Evolutionary conservation across 495 filamentous ascomycete species (phyloP).

Genomic region (Rhypophila decipiens): DNA sequence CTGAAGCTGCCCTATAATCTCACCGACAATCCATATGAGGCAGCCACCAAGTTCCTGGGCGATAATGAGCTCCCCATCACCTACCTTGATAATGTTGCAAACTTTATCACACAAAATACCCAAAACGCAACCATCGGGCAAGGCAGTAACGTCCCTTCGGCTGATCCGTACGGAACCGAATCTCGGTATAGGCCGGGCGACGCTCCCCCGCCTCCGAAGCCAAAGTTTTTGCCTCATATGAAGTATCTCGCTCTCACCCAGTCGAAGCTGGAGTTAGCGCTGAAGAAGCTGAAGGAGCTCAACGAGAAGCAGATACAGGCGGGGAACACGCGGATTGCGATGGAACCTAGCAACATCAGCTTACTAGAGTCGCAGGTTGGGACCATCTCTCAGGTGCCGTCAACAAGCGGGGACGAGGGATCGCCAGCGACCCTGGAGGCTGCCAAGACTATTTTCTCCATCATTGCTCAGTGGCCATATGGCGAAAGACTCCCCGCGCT

Average conservation of each 20-base stretch:
- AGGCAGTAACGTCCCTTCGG: constrained; percentile 32
- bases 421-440: constrained; percentile 55
- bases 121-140: constrained; percentile 72
- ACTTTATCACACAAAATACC: constrained; percentile 88
- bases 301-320: constrained; percentile 33
- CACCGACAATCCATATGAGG: constrained; percentile 87
- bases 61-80: constrained; percentile 86
- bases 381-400: background rate
- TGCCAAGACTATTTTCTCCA: constrained; percentile 50
- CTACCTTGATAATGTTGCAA: constrained; percentile 88
- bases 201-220: constrained; percentile 38
- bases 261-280: constrained; percentile 30
- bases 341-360: constrained; percentile 64
- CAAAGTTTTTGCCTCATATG: constrained; percentile 68
- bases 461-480: constrained; percentile 71
- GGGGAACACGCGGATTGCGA: constrained; percentile 64
- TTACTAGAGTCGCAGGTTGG: constrained; percentile 12
- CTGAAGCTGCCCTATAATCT: constrained; percentile 92
- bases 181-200: constrained; percentile 72
- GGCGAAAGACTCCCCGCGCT: constrained; percentile 73
- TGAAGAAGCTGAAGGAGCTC: constrained; percentile 18
- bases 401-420: constrained; percentile 12
- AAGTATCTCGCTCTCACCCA: constrained; percentile 66
- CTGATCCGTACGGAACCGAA: constrained; percentile 74
- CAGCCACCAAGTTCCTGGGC: constrained; percentile 83